Evolutionary conservation across 441 rosid genomes (phyloP).

Genomic region (Pelargonium citronellum): DNA sequence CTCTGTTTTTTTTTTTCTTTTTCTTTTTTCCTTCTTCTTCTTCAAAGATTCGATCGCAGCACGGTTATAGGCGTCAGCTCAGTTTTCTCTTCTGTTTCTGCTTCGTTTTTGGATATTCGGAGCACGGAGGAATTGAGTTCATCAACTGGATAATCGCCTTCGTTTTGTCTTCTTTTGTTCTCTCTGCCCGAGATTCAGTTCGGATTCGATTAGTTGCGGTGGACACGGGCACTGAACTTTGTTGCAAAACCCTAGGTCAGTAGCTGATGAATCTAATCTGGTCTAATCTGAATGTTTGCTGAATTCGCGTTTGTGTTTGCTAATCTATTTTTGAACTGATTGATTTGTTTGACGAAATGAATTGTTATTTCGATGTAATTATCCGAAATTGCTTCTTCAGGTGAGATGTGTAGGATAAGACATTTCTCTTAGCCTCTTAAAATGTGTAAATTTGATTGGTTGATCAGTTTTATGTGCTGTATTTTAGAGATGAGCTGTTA

Average conservation of each 20-base stretch:
- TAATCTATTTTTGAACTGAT: background rate
- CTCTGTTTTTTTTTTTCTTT: background rate
- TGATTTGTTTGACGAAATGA: background rate
- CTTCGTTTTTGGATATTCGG: background rate
- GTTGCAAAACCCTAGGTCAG: background rate
- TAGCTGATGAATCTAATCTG: background rate
- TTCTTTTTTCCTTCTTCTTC: background rate
- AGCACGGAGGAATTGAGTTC: background rate
- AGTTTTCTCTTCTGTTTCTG: background rate
- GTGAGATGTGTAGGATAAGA: background rate
- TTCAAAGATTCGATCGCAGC: slow-evolving; percentile 3
- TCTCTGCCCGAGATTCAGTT: background rate
- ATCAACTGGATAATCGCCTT: background rate
- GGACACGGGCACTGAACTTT: background rate
- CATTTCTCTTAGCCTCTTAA: background rate
- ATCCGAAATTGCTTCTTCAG: background rate
- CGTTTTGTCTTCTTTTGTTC: background rate
- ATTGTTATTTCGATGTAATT: background rate
- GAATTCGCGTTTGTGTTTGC: background rate
- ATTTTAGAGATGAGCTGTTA: background rate
- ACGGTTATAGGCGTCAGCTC: background rate
- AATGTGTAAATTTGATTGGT: background rate
- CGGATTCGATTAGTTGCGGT: background rate
- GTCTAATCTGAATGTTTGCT: background rate
- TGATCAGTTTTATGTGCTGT: background rate